Conservation (phyloP, 352 stramenopile species). For the Pythium myriotylum region DNA sequence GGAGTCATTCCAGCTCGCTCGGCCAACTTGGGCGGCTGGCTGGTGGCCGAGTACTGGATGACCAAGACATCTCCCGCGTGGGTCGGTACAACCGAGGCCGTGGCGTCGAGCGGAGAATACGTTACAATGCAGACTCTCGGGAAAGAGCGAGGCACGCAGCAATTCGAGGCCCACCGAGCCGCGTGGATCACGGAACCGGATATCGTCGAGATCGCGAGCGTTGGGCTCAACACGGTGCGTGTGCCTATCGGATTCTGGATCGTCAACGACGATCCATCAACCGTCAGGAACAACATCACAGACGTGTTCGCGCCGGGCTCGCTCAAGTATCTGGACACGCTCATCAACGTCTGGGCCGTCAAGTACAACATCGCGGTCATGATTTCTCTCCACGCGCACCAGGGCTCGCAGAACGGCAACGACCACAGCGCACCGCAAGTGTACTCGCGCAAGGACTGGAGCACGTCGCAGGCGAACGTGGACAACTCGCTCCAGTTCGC, state of each 20-base stretch:
- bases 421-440: slow-evolving; percentile 45
- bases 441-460: slow-evolving; percentile 28
- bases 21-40: slow-evolving; percentile 62
- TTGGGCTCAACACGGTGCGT: slow-evolving; percentile 36
- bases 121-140: slow-evolving; percentile 27
- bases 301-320: slow-evolving; percentile 26
- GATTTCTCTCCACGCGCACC: slow-evolving; percentile 55
- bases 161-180: slow-evolving; percentile 49
- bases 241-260: slow-evolving; percentile 63
- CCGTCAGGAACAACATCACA: not conserved
- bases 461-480: slow-evolving; percentile 29
- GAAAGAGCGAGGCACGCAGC: slow-evolving; percentile 17
- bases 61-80: slow-evolving; percentile 58
- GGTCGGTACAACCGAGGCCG: slow-evolving; percentile 29
- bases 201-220: slow-evolving; percentile 37
- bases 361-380: slow-evolving; percentile 61
- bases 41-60: slow-evolving; percentile 52
- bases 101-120: not conserved
- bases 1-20: slow-evolving; percentile 31
- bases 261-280: slow-evolving; percentile 25
- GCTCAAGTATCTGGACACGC: slow-evolving; percentile 53
- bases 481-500: slow-evolving; percentile 44
- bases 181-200: slow-evolving; percentile 59
- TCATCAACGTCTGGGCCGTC: slow-evolving; percentile 53
- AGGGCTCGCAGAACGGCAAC: slow-evolving; percentile 60